Percentiles rank a stretch among this genome's conserved stretches.
Conservation (phyloP, 2,329 filamentous ascomycete genomes). For the Fusarium sp. region DNA sequence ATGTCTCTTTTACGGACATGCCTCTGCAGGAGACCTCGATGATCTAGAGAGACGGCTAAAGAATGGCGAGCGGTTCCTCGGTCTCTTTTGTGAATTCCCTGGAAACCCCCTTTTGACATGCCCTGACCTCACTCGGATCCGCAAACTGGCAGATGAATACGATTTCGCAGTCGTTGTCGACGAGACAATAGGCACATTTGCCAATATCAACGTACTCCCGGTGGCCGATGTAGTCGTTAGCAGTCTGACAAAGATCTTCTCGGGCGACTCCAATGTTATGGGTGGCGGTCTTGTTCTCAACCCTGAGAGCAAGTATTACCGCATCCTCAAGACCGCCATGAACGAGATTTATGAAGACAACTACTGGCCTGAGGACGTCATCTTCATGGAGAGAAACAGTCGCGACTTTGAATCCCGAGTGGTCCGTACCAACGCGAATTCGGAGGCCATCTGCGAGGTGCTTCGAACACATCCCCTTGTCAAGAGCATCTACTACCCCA, state of each 20-base stretch:
- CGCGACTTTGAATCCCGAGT: constrained; percentile 89
- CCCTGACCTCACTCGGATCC: constrained; percentile 86
- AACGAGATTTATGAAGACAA: constrained; percentile 82
- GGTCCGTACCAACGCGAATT: constrained; percentile 85
- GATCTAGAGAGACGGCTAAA: constrained; percentile 80
- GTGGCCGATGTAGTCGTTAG: constrained; percentile 93
- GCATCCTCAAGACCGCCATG: constrained; percentile 74
- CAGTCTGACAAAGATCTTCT: constrained; percentile 97
- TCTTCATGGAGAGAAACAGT: constrained; percentile 97
- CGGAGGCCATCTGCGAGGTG: constrained; percentile 83
- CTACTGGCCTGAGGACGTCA: constrained; percentile 92
- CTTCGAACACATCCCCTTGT: constrained; percentile 72
- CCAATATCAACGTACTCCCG: constrained; percentile 93
- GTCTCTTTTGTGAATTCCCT: constrained; percentile 94
- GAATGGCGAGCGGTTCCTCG: constrained; percentile 80
- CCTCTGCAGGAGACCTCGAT: constrained; percentile 81
- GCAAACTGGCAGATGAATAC: constrained; percentile 81
- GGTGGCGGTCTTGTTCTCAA: constrained; percentile 80
- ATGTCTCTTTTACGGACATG: constrained; percentile 87
- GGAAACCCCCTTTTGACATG: constrained; percentile 90
- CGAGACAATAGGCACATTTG: constrained; percentile 96
- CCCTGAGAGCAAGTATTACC: constrained; percentile 77
- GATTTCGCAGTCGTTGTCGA: constrained; percentile 93
- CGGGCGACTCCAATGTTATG: constrained; percentile 98
- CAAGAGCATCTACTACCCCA: constrained; percentile 88